Evolutionary conservation across 2,329 filamentous ascomycete species (phyloP), one percentile per base, ranked within the genome.

Genomic region (Cladophialophora bantiana): DNA sequence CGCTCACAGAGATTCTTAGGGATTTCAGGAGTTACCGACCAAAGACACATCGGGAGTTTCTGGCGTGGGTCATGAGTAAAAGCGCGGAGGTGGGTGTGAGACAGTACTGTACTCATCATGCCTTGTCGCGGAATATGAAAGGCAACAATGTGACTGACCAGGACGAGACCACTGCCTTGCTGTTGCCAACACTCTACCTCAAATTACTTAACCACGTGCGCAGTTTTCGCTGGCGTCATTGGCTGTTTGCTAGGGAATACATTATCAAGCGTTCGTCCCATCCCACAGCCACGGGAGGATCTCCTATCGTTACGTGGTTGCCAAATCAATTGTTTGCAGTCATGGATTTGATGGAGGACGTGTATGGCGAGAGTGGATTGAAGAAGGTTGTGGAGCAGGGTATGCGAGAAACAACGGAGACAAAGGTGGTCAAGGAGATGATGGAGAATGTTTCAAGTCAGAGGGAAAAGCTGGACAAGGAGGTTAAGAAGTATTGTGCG

Each of bases 11-110:
- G 64, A 97, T 97, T 76, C 85, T 97, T 20, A 83, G 88, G 70
- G 94, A 97, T 78, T 98, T 98, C 83, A 87, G 94, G 69, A 85
- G 90, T 75, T 97, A 97, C 79, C 87, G 94, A 0, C 94, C 94
- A 2, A 91, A 90, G 62, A 94, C 96, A 74, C 94, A 98, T 78
- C 89, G 93, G 50, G 87, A 90, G 71, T 97, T 97, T 78, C 84
- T 98, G 38, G 85, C 88, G 68, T 89, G 89, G 75, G 90, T 97
- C 26, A 82, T 82, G 52, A 79, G 81, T 48, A 81, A 80, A 52
- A 80, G 86, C 1, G 79, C 82, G 80, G 84, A 81, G 62, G 68
- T 83, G 20, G 77, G 76, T 12, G 77, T 83, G 10, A 77, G 74
- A 50, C 70, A 78, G 5, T 83, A 70, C 56, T 72, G 70, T 35